Conservation (phyloP, 2,329 filamentous ascomycete species). For the Talaromyces sp. region DNA sequence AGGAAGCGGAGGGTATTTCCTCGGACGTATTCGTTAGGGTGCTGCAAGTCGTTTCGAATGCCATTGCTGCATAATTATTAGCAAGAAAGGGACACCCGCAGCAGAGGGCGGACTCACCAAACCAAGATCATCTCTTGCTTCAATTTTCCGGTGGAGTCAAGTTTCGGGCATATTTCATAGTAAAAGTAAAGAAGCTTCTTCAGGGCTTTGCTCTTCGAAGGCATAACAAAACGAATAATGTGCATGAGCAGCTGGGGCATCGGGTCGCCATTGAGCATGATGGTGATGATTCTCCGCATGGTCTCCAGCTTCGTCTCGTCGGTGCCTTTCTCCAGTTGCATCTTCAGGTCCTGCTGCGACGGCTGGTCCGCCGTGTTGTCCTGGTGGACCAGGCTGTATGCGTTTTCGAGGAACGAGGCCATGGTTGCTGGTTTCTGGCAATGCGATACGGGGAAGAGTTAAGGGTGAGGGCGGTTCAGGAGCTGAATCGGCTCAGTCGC, state of each 20-base stretch:
- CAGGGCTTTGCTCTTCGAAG: constrained; percentile 88
- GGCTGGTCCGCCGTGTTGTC: constrained; percentile 95
- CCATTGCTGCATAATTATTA: constrained; percentile 80
- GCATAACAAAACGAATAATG: constrained; percentile 99
- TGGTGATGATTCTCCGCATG: constrained; percentile 90
- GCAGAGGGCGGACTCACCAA: constrained; percentile 56
- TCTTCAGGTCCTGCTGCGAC: constrained; percentile 82
- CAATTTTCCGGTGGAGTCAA: constrained; percentile 84
- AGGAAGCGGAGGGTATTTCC: constrained; percentile 98
- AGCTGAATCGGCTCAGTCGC: constrained; percentile 28
- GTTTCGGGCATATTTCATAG: constrained; percentile 97
- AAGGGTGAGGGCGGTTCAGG: constrained; percentile 13
- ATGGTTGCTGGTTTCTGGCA: constrained; percentile 50
- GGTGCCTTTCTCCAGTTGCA: constrained; percentile 86
- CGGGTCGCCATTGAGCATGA: constrained; percentile 97
- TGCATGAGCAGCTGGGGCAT: constrained; percentile 97
- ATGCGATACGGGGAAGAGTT: not conserved
- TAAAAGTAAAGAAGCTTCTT: constrained; percentile 99
- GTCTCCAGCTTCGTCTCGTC: constrained; percentile 92
- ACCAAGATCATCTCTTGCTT: constrained; percentile 99
- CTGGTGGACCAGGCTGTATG: constrained; percentile 95
- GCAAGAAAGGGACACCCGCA: not conserved
- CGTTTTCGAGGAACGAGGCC: constrained; percentile 88
- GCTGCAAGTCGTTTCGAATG: constrained; percentile 94
- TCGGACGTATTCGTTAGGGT: constrained; percentile 96